phyloP scores from a whole-genome alignment of 371 early-diverging fungal species.

The Rhizopus sp. region DNA sequence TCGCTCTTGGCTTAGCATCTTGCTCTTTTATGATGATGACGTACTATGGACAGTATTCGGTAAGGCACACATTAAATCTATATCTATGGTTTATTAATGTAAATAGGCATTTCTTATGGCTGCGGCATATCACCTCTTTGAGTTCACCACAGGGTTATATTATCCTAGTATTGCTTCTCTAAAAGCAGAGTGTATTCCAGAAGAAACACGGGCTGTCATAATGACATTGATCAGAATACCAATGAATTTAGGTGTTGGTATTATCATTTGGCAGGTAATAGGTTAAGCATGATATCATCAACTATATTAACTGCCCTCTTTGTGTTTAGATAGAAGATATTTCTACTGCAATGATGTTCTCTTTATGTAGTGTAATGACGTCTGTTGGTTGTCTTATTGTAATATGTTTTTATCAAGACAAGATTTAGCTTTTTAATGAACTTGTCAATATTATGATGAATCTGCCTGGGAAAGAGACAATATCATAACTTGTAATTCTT shows the following conservation, averaged over 20 bases:
- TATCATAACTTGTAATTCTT: too few relatives aligned
- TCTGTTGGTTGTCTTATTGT: constrained; percentile 19
- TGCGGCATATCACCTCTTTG: constrained; percentile 56
- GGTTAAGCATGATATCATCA: neutral
- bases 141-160: constrained; percentile 75
- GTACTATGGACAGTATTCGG: constrained; percentile 29
- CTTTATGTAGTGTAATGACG: constrained; percentile 28
- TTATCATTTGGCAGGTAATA: constrained; percentile 64
- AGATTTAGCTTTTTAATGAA: too few relatives aligned
- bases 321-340: constrained; percentile 21
- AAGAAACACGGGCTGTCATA: constrained; percentile 72
- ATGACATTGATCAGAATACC: constrained; percentile 80
- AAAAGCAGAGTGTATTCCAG: constrained; percentile 69
- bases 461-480: too few relatives aligned
- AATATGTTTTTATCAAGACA: constrained; percentile 17
- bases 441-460: too few relatives aligned
- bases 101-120: constrained; percentile 17
- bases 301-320: neutral
- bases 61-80: constrained; percentile 17
- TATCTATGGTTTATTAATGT: neutral
- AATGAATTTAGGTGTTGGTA: constrained; percentile 76
- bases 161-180: constrained; percentile 73
- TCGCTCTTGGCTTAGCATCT: constrained; percentile 39
- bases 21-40: constrained; percentile 39
- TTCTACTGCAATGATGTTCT: constrained; percentile 20